Base-by-base conservation (phyloP, 768 basidiomycete genomes). In the Lactarius sanguifluus region DNA sequence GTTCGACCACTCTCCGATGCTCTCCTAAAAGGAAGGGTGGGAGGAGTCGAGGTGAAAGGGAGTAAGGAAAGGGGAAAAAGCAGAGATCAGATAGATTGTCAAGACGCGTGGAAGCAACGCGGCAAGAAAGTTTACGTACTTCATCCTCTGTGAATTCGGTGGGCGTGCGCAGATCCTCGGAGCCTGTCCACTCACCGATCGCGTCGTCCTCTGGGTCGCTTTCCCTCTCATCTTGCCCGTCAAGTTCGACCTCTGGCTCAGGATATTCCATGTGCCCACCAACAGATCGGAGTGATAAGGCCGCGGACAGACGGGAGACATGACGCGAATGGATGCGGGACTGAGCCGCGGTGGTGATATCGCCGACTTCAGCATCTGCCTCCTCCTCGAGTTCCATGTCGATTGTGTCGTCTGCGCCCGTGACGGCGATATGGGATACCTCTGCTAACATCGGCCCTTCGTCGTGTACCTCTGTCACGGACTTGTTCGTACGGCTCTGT, bases 1-100 rank as follows among this genome's bases (percentile, higher is more conserved):
- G 72, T 94, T 94, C 28, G 92, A 94, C 84, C 85, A 94, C 77
- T 94, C 92, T 32, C 91, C 91, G 58, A 92, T 88, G 71, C 90
- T 92, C 87, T 91, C 79, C 70, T 76, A 68, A 50, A 34, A 66
- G 59, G 67, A 34, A 64, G 61, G 68, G 58, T 52, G 64, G 69
- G 36, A 64, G 52, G 50, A 15, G 41, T 60, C 28, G 45, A 43
- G 57, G 61, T 41, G 32, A 45, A 57, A 56, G 62, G 52, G 67
- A 54, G 57, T 65, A 68, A 61, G 23, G 28, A 23, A 18, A 54
- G 47, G 52, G 23, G 36, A 47, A 59, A 57, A 41, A 36, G 43
- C 15, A 52, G 50, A 25, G 40, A 68, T 62, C 61, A 23, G 45
- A 43, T 57, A 32, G 63, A 58, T 60, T 9, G 55, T 28, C 45